A percentile compares a stretch with the other conserved stretches of the same genome.
Evolutionary conservation across 2,329 filamentous ascomycete species (phyloP).

Genomic region (Xylaria arbuscula): DNA sequence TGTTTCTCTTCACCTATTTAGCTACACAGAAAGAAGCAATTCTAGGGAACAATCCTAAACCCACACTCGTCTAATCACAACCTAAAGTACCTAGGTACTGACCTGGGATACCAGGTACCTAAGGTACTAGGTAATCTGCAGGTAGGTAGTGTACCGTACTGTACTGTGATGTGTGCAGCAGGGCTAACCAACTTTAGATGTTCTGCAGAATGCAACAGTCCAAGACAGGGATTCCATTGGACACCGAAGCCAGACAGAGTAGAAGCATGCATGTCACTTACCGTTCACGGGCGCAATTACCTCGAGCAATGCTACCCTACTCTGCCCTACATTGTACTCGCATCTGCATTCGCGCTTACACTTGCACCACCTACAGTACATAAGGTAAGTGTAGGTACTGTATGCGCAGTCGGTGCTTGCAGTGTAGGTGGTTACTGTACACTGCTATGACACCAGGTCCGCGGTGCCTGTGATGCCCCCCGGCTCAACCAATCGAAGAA

Average conservation of each 20-base stretch:
- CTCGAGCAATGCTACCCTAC: constrained; percentile 27
- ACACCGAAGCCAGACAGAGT: constrained; percentile 5
- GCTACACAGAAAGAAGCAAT: too few species aligned
- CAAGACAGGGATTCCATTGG: constrained; percentile 31
- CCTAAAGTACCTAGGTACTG: too few species aligned
- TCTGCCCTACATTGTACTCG: not conserved
- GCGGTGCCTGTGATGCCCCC: constrained; percentile 11
- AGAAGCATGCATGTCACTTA: constrained; percentile 28
- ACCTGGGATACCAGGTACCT: not conserved
- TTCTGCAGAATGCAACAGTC: constrained; percentile 16
- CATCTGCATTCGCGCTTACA: not conserved
- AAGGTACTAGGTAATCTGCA: not conserved
- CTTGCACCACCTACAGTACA: constrained; percentile 12
- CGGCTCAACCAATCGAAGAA: constrained; percentile 13
- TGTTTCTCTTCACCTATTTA: too few species aligned
- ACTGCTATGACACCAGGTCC: constrained; percentile 20
- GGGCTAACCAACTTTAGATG: constrained; percentile 14
- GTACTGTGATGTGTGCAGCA: not conserved
- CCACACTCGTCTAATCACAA: too few species aligned
- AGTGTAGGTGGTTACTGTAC: not conserved
- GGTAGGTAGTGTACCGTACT: not conserved
- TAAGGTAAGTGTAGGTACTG: too few species aligned
- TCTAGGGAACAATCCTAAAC: too few species aligned
- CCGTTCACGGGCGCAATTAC: constrained; percentile 10
- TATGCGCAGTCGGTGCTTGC: not conserved